Conservation (phyloP, 345 rosid genomes). For the Trapa incisa region DNA sequence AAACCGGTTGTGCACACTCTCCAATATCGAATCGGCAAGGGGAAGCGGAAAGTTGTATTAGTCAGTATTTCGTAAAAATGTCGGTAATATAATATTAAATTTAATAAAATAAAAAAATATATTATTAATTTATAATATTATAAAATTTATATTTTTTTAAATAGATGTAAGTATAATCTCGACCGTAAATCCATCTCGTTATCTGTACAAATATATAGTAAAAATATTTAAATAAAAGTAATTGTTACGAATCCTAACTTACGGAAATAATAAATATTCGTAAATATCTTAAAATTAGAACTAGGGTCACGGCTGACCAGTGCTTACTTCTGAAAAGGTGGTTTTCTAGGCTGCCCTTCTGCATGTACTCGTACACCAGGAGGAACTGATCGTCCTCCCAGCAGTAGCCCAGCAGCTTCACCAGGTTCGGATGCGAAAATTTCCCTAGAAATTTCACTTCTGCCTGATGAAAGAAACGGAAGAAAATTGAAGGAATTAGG, state of each 20-base stretch:
- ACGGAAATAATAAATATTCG: too few species aligned
- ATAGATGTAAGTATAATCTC: too few species aligned
- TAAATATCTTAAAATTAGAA: too few species aligned
- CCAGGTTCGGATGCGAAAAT: slow-evolving; percentile 71
- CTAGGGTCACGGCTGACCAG: too few species aligned
- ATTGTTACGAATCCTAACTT: too few species aligned
- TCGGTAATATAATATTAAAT: too few species aligned
- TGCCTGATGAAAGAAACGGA: slow-evolving; percentile 22
- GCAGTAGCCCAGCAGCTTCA: slow-evolving; percentile 71
- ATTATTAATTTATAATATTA: too few species aligned
- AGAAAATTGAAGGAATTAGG: not conserved
- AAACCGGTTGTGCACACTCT: slow-evolving; percentile 47
- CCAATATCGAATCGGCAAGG: slow-evolving; percentile 3
- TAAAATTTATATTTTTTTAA: too few species aligned
- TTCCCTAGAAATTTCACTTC: slow-evolving; percentile 77
- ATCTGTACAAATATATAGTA: too few species aligned
- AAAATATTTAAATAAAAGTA: too few species aligned
- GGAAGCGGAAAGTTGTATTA: not conserved
- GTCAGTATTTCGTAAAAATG: not conserved
- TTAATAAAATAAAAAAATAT: too few species aligned
- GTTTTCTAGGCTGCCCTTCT: slow-evolving; percentile 63
- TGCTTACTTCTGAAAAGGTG: slow-evolving; percentile 62
- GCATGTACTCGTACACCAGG: slow-evolving; percentile 65
- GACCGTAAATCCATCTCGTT: too few species aligned
- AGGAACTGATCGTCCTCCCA: slow-evolving; percentile 61